Conservation (phyloP, 139 green algal species). For the Coccomyxa sp. region DNA sequence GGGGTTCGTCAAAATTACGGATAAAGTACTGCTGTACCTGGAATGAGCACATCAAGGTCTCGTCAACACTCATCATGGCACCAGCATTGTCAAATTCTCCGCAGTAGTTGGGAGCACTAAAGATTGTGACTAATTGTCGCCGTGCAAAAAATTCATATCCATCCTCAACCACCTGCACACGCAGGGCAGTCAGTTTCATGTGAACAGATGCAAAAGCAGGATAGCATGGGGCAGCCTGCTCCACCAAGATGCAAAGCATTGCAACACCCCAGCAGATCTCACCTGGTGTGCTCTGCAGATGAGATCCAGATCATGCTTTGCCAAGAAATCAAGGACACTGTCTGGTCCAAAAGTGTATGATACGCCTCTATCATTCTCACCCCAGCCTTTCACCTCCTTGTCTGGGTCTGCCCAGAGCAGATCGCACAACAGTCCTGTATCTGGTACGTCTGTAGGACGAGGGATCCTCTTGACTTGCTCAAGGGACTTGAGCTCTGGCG, state of each 20-base stretch:
- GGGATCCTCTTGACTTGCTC: slow-evolving; percentile 98
- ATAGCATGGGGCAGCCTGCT: too few species aligned
- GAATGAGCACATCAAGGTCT: slow-evolving; percentile 99
- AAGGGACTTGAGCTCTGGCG: slow-evolving; percentile 94
- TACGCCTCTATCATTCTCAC: slow-evolving; percentile 98
- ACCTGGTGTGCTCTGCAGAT: slow-evolving; percentile 96
- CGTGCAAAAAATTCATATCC: slow-evolving; percentile 99
- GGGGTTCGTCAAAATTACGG: not conserved
- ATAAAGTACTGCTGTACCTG: slow-evolving; percentile 51
- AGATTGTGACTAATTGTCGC: slow-evolving; percentile 98
- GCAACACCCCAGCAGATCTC: too few species aligned
- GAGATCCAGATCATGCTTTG: slow-evolving; percentile 96
- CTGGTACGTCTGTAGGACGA: slow-evolving; percentile 94
- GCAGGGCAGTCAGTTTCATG: not conserved
- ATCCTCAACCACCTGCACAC: slow-evolving; percentile 91
- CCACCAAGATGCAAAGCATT: too few species aligned
- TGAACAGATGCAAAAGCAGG: too few species aligned
- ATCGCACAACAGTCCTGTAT: slow-evolving; percentile 97
- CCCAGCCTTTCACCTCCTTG: slow-evolving; percentile 97
- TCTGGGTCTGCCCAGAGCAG: slow-evolving; percentile 99
- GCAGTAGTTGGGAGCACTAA: slow-evolving; percentile 98
- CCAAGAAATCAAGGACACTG: slow-evolving; percentile 93
- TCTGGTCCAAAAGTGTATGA: slow-evolving; percentile 98
- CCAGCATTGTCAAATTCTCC: slow-evolving; percentile 99
- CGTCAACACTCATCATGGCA: slow-evolving; percentile 99